These are phyloP conservation scores for Pleurostoma richardsiae DNA, from an alignment of 2,329 filamentous ascomycete species.

Conservation along the genomic window DNA sequence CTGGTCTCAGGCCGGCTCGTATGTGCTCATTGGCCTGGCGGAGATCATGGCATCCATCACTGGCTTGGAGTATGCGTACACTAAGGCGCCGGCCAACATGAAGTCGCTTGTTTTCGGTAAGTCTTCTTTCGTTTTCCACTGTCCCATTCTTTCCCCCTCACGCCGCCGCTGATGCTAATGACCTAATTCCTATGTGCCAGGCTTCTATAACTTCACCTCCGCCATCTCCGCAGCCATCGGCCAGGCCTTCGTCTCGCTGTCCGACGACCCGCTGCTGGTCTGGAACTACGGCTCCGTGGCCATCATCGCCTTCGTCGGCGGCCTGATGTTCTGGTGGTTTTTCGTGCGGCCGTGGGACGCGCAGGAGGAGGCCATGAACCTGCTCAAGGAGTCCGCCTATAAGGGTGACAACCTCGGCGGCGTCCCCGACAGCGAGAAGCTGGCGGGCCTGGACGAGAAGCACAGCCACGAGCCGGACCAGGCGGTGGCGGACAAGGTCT, in stretches of 20 bases:
- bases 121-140: neutral
- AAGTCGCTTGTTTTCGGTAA: slow-evolving; percentile 12
- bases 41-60: slow-evolving; percentile 47
- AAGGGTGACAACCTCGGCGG: neutral
- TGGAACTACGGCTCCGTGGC: slow-evolving; percentile 71
- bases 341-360: neutral
- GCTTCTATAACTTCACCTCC: slow-evolving; percentile 1
- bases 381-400: neutral
- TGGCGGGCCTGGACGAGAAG: neutral
- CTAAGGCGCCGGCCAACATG: slow-evolving; percentile 74
- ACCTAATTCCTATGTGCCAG: neutral
- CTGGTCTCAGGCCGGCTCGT: slow-evolving; percentile 49
- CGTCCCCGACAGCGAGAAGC: neutral
- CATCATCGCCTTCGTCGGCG: slow-evolving; percentile 57
- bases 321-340: slow-evolving; percentile 51
- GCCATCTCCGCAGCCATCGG: slow-evolving; percentile 1
- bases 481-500: no score
- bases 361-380: neutral
- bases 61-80: slow-evolving; percentile 69
- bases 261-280: slow-evolving; percentile 57
- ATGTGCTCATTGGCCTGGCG: slow-evolving; percentile 41
- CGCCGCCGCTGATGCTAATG: neutral
- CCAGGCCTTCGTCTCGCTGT: neutral
- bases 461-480: neutral
- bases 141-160: neutral